Conservation (phyloP, 805 yeast genomes). For the Pichia ethanolica region DNA sequence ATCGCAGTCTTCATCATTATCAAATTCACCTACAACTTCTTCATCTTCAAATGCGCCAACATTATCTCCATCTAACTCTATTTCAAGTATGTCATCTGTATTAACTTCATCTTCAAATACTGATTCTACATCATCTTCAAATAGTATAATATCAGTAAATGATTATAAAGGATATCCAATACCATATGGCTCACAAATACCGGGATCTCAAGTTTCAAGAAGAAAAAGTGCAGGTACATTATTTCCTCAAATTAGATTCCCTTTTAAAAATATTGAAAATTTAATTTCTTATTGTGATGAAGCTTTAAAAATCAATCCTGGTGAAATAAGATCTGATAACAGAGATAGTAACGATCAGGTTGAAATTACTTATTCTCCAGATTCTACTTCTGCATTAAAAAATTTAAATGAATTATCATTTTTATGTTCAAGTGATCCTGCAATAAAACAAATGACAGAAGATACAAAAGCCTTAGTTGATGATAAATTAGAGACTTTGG, state of each 20-base stretch:
- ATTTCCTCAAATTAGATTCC: constrained; percentile 41
- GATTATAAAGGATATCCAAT: constrained; percentile 57
- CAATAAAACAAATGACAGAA: constrained; percentile 50
- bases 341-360: constrained; percentile 18
- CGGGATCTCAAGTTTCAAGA: constrained; percentile 17
- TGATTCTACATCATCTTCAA: constrained; percentile 7
- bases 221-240: constrained; percentile 36
- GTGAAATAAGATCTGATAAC: constrained; percentile 38
- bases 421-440: constrained; percentile 57
- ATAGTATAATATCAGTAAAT: constrained; percentile 16
- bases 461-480: constrained; percentile 59
- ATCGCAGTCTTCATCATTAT: constrained; percentile 17
- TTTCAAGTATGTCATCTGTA: neutral
- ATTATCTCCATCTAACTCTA: neutral
- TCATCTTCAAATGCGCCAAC: constrained; percentile 10
- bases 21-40: constrained; percentile 14
- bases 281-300: constrained; percentile 63
- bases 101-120: neutral
- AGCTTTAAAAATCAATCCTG: constrained; percentile 66
- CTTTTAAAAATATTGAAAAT: constrained; percentile 52
- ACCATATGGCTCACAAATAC: constrained; percentile 18
- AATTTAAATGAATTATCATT: constrained; percentile 31
- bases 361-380: constrained; percentile 46
- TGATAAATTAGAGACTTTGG: constrained; percentile 61
- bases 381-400: constrained; percentile 49